phyloP scores from a whole-genome alignment of 2,329 filamentous ascomycete genomes.

The Diaporthe destruens region DNA sequence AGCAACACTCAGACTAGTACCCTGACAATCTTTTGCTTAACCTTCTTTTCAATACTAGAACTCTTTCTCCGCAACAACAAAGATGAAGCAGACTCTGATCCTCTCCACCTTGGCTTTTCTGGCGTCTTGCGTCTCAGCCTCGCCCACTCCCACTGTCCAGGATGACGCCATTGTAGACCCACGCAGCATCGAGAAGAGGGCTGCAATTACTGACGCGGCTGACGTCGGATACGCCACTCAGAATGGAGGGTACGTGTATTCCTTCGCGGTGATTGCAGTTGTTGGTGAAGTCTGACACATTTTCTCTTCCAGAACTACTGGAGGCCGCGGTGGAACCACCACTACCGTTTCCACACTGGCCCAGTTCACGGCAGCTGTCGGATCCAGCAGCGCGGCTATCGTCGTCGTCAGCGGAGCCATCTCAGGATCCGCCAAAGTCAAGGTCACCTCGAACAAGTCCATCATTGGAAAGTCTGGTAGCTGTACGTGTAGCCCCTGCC shows the following conservation, averaged over 20 bases:
- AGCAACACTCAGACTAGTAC: neutral
- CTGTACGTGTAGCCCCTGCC: conserved; percentile 30
- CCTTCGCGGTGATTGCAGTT: neutral
- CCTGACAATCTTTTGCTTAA: neutral
- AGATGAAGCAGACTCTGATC: conserved; percentile 26
- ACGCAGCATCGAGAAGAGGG: conserved; percentile 20
- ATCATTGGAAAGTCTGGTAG: conserved; percentile 59
- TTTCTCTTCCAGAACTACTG: conserved; percentile 58
- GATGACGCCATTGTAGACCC: conserved; percentile 14
- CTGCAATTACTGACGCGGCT: conserved; percentile 19
- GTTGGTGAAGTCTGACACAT: neutral
- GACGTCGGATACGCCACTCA: conserved; percentile 25
- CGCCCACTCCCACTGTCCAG: conserved; percentile 23
- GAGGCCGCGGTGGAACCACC: conserved; percentile 65
- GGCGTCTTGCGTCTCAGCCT: conserved; percentile 13
- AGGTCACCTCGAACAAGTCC: conserved; percentile 63
- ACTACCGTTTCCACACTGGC: conserved; percentile 67
- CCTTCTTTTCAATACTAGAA: neutral
- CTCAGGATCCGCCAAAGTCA: conserved; percentile 56
- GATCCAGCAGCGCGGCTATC: conserved; percentile 59
- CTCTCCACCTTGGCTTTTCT: conserved; percentile 23
- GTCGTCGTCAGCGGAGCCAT: conserved; percentile 62
- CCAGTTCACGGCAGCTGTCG: conserved; percentile 62
- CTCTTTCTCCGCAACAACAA: neutral
- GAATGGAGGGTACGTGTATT: neutral